Conservation (phyloP, 164 flowering plant genomes). For the Magnolia officinalis region DNA sequence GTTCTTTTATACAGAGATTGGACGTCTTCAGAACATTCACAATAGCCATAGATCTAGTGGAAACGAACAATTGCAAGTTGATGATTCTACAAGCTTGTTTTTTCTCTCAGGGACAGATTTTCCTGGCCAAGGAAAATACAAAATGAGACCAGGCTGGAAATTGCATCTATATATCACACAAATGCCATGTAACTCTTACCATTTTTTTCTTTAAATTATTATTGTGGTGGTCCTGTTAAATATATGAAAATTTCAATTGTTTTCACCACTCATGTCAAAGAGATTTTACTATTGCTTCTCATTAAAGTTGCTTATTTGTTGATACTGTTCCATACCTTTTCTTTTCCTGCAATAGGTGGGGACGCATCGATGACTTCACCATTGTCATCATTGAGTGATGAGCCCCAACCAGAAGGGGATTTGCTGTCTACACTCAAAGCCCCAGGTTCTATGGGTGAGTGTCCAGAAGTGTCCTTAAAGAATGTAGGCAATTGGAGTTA, state of each 20-base stretch:
- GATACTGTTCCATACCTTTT: background rate
- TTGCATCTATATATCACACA: constrained; percentile 88
- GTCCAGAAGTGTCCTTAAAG: background rate
- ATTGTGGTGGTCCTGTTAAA: background rate
- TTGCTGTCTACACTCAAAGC: constrained; percentile 7
- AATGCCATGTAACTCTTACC: constrained; percentile 71
- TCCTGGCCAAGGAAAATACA: constrained; percentile 35
- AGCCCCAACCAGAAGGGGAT: constrained; percentile 18
- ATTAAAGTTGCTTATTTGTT: background rate
- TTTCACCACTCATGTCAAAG: background rate
- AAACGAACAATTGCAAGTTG: constrained; percentile 22
- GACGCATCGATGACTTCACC: constrained; percentile 47
- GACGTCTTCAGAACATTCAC: constrained; percentile 13
- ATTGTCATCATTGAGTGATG: constrained; percentile 12
- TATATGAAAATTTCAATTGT: background rate
- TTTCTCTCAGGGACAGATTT: constrained; percentile 32
- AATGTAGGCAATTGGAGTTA: background rate
- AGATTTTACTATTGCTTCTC: background rate
- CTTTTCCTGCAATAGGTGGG: constrained; percentile 51
- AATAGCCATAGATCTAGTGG: constrained; percentile 8
- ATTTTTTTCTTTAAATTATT: background rate
- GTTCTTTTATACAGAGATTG: constrained; percentile 70
- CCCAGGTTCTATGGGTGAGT: constrained; percentile 7
- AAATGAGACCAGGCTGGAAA: constrained; percentile 56
- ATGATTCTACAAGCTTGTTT: constrained; percentile 21